Evolutionary conservation across 2,329 filamentous ascomycete genomes (phyloP).

Genomic region (Rhynchosporium graminicola): DNA sequence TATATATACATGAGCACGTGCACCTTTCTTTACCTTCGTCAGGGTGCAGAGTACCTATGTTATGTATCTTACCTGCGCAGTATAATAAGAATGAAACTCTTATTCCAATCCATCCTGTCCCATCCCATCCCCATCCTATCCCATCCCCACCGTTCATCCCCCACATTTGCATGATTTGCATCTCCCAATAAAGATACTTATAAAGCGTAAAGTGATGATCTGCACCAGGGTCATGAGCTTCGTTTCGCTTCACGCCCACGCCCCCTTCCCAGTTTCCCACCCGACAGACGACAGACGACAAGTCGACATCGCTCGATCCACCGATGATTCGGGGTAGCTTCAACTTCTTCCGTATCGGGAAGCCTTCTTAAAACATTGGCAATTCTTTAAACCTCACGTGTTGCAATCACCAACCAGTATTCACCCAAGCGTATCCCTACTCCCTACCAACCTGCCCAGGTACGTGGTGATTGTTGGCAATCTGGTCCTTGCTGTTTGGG

Average conservation of each 20-base stretch:
- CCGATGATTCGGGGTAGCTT: neutral
- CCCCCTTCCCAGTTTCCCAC: conserved; percentile 21
- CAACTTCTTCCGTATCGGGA: conserved; percentile 3
- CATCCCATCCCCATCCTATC: neutral
- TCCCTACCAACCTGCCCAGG: too few relatives aligned
- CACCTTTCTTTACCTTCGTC: too few relatives aligned
- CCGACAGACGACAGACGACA: neutral
- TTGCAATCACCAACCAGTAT: neutral
- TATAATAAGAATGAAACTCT: too few relatives aligned
- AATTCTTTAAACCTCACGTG: too few relatives aligned
- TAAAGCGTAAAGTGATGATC: neutral
- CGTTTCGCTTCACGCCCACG: conserved; percentile 15
- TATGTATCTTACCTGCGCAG: too few relatives aligned
- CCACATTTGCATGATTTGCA: neutral
- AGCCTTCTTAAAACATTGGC: neutral
- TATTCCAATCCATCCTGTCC: neutral
- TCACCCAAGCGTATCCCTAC: too few relatives aligned
- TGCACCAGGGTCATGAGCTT: conserved; percentile 9
- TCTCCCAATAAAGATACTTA: neutral
- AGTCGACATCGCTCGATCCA: conserved; percentile 4
- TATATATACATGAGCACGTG: too few relatives aligned
- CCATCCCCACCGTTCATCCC: neutral
- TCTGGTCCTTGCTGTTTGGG: neutral
- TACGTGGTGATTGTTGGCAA: neutral
- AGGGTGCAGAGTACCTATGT: too few relatives aligned